A percentile compares a stretch with the other conserved stretches of the same genome.
phyloP scores from a whole-genome alignment of 352 stramenopile species.

The Pythium myriotylum region DNA sequence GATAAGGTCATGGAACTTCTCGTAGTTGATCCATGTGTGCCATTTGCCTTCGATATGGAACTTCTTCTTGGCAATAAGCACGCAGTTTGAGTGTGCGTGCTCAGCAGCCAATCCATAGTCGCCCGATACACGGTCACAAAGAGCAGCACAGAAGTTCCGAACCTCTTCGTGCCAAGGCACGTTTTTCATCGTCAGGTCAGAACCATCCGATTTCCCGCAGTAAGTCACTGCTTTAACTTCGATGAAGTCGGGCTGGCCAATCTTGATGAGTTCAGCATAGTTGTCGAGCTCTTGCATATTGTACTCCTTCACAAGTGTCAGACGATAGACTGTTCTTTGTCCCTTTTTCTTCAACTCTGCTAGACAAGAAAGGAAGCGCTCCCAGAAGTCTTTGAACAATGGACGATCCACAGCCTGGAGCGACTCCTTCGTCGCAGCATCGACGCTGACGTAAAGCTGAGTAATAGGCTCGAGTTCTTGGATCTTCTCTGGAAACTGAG shows the following conservation, averaged over 20 bases:
- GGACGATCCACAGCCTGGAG: constrained; percentile 96
- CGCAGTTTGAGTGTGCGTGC: constrained; percentile 96
- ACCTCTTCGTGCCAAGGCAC: constrained; percentile 98
- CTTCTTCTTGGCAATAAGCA: constrained; percentile 93
- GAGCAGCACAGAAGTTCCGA: constrained; percentile 87
- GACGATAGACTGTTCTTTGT: constrained; percentile 95
- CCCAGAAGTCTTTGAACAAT: constrained; percentile 98
- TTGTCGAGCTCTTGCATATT: constrained; percentile 97
- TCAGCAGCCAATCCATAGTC: constrained; percentile 95
- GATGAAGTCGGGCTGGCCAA: constrained; percentile 92
- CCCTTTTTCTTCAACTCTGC: constrained; percentile 92
- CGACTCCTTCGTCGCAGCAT: constrained; percentile 96
- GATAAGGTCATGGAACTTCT: constrained; percentile 94
- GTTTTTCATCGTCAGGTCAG: constrained; percentile 98
- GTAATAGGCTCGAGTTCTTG: constrained; percentile 95
- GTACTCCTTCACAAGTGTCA: constrained; percentile 98
- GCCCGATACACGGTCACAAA: constrained; percentile 75
- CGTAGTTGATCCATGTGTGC: constrained; percentile 99
- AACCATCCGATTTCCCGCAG: constrained; percentile 97
- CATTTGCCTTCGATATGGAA: constrained; percentile 91
- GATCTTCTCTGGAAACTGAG: constrained; percentile 98
- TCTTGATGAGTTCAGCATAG: constrained; percentile 94
- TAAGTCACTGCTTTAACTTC: constrained; percentile 99
- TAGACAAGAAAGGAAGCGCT: constrained; percentile 93
- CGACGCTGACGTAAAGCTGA: constrained; percentile 98